Evolutionary conservation across 1,284 basidiomycete species (phyloP).

Genomic region (Heliocybe sulcata): DNA sequence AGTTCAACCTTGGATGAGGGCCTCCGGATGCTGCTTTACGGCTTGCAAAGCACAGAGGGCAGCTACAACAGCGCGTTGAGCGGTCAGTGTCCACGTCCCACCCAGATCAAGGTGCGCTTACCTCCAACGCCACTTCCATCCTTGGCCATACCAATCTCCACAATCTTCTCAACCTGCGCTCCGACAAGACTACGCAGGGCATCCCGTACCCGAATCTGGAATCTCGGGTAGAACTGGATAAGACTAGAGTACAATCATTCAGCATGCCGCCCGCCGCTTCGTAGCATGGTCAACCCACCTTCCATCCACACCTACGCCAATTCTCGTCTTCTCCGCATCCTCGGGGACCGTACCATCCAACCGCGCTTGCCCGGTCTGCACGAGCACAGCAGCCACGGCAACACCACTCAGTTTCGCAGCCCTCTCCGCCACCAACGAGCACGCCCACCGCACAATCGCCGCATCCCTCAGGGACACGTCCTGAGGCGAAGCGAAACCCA

Average conservation of each 20-base stretch:
- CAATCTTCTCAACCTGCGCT: constrained; percentile 66
- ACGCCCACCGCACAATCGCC: constrained; percentile 79
- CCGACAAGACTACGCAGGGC: constrained; percentile 78
- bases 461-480: constrained; percentile 63
- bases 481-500: constrained; percentile 35
- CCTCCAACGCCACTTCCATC: constrained; percentile 97
- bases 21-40: constrained; percentile 32
- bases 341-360: constrained; percentile 24
- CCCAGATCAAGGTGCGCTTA: constrained; percentile 30
- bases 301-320: constrained; percentile 86
- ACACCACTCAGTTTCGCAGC: constrained; percentile 82
- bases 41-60: constrained; percentile 72
- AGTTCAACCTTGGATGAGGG: neutral
- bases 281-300: constrained; percentile 25
- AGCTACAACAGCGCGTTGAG: constrained; percentile 32
- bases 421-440: constrained; percentile 71
- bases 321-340: constrained; percentile 32
- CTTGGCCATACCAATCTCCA: constrained; percentile 89
- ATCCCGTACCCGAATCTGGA: constrained; percentile 67
- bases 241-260: constrained; percentile 41
- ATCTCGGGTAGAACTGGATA: constrained; percentile 87
- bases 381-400: constrained; percentile 80
- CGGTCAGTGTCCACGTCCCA: neutral
- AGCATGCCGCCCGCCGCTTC: neutral
- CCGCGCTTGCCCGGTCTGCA: constrained; percentile 69